phyloP scores from a whole-genome alignment of 2,329 filamentous ascomycete species.

The Coleophoma eucalyptorum region DNA sequence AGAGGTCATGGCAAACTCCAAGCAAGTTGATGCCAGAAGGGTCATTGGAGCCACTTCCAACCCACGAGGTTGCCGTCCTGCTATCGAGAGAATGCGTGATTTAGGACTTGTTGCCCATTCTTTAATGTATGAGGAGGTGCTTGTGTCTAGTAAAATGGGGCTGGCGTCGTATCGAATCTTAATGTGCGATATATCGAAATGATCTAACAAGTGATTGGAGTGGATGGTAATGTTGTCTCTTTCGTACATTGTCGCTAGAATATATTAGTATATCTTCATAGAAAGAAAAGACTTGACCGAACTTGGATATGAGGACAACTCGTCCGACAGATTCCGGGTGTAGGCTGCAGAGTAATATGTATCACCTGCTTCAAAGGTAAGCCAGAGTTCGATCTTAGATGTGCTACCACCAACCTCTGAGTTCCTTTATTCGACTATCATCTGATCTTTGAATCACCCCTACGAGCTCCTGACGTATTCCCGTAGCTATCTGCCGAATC shows the following conservation, averaged over 20 bases:
- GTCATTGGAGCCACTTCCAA: slow-evolving; percentile 3
- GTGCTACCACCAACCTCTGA: too few species aligned
- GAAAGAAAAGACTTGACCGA: background rate
- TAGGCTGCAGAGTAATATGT: background rate
- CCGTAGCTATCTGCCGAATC: background rate
- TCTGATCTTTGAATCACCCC: background rate
- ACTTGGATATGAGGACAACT: background rate
- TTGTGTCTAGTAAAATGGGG: background rate
- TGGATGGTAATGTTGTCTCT: background rate
- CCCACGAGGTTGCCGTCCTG: background rate
- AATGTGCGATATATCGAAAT: background rate
- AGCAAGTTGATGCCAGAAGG: slow-evolving; percentile 4
- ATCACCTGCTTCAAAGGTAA: background rate
- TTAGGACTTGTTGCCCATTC: background rate
- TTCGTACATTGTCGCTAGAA: background rate
- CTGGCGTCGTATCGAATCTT: background rate
- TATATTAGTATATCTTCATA: background rate
- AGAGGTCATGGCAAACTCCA: background rate
- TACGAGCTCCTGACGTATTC: background rate
- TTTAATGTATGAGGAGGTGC: background rate
- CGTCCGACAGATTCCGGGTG: background rate
- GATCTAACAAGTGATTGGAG: slow-evolving; percentile 2
- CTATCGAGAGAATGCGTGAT: background rate
- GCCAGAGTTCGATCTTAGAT: background rate
- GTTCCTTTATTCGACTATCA: too few species aligned